Conservation (phyloP, 2,329 filamentous ascomycete genomes). For the Colletotrichum caudatum region DNA sequence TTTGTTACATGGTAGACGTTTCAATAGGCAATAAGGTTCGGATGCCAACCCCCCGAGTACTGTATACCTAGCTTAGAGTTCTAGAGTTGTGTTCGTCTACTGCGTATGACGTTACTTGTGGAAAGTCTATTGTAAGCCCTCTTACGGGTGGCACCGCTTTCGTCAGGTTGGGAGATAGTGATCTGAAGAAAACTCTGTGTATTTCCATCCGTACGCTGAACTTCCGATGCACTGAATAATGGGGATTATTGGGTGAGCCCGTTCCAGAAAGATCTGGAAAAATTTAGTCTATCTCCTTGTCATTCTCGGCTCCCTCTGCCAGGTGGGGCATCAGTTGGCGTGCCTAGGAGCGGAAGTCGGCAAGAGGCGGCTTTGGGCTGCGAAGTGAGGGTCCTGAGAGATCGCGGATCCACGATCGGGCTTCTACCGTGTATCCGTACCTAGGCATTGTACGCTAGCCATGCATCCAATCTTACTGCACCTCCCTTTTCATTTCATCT, state of each 20-base stretch:
- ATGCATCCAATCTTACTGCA: conserved; percentile 10
- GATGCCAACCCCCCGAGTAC: too few species aligned
- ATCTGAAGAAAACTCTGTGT: not conserved
- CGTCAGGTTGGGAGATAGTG: not conserved
- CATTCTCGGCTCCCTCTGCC: not conserved
- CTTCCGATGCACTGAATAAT: not conserved
- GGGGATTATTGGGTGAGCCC: not conserved
- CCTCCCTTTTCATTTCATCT: not conserved
- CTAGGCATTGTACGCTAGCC: not conserved
- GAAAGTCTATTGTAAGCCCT: not conserved
- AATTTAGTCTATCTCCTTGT: not conserved
- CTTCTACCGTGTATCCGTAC: not conserved
- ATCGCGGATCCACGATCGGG: conserved; percentile 16
- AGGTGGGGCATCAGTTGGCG: conserved; percentile 2
- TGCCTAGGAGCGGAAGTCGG: conserved; percentile 25
- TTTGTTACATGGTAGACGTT: not conserved
- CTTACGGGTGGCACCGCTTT: not conserved
- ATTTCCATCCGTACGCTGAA: not conserved
- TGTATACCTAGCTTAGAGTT: not conserved
- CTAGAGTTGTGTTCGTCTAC: not conserved
- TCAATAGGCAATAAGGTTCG: not conserved
- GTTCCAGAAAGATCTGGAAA: conserved; percentile 32
- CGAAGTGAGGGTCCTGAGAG: conserved; percentile 10
- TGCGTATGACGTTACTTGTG: not conserved
- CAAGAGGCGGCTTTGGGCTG: conserved; percentile 39